Evolutionary conservation across 2,329 filamentous ascomycete species (phyloP), one percentile per base, ranked within the genome.

Genomic region (Fusarium goolgardi): DNA sequence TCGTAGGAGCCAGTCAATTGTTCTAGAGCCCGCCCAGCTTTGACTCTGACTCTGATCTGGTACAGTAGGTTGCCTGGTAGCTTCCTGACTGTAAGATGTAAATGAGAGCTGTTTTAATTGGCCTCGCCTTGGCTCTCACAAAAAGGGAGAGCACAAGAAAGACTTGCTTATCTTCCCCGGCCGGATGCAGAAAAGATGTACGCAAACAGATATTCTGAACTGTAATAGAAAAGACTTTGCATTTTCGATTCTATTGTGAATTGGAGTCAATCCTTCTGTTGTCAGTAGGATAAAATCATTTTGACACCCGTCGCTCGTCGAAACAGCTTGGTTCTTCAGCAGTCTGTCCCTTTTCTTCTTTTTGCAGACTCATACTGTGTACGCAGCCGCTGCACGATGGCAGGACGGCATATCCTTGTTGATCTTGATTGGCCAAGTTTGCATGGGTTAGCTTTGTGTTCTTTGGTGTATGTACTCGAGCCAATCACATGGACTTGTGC

Each of bases 401-500:
- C 45, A 62, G 41, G 55, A 50, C 52, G 59, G 55, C 55, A 64
- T 59, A 54, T 54, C 56, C 54, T 37, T 57, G 34, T 12, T 46
- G 32, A 12, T 18, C 15, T 54, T 57, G 35, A 73, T 73, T 73
- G 71, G 67, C 29, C 45, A 64, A 29, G 35, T 35, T 54, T n/a
- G 37, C 54, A 65, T 39, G 54, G 60, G 43, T 32, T 37, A 50
- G 44, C 60, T 57, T 49, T 29, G 54, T 49, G n/a, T 58, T 39
- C 37, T 59, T 52, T 31, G 39, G 50, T 34, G 56, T 66, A 63
- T 49, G n/a, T 50, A 32, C 39, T 45, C 37, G 27, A 53, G 21
- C 63, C 69, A 68, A 72, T 60, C 61, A 68, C 55, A 32, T 53
- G 23, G n/a, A 37, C 45, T 34, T 50, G 25, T 25, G 29, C 41